Evolutionary conservation across 495 filamentous ascomycete species (phyloP).

Genomic region (Penicillium riverlandense): DNA sequence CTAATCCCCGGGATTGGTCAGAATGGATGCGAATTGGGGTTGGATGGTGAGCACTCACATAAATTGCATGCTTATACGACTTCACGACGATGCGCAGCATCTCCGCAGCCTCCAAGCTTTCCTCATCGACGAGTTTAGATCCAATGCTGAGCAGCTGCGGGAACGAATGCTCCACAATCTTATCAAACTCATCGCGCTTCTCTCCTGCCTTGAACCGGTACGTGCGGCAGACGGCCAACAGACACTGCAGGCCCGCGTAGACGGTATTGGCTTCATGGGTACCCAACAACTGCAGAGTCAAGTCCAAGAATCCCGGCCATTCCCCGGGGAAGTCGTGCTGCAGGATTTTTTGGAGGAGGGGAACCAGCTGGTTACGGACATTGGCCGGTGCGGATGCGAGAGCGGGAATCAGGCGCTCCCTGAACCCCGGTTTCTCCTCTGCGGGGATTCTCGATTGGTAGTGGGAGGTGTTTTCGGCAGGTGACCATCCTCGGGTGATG

Average conservation of each 20-base stretch:
- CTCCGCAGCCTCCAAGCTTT: conserved; percentile 86
- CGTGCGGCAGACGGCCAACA: conserved; percentile 85
- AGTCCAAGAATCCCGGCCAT: conserved; percentile 90
- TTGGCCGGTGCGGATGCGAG: conserved; percentile 71
- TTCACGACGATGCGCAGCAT: conserved; percentile 94
- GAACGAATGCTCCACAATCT: conserved; percentile 85
- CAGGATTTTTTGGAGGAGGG: conserved; percentile 89
- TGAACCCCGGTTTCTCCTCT: conserved; percentile 79
- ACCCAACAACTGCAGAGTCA: conserved; percentile 78
- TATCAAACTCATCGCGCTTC: conserved; percentile 80
- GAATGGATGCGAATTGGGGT: conserved; percentile 1
- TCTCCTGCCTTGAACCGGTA: conserved; percentile 89
- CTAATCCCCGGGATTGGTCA: conserved; percentile 34
- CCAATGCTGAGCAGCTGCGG: conserved; percentile 85
- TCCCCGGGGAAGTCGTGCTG: conserved; percentile 89
- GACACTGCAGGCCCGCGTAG: conserved; percentile 87
- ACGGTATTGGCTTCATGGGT: conserved; percentile 78
- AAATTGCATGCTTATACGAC: conserved; percentile 94
- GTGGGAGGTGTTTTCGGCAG: conserved; percentile 57
- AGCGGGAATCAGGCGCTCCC: conserved; percentile 80
- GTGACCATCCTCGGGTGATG: conserved; percentile 82
- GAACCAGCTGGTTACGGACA: conserved; percentile 84
- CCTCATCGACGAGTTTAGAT: conserved; percentile 79
- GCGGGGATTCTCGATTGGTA: conserved; percentile 65
- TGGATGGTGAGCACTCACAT: conserved; percentile 53